phyloP scores from a whole-genome alignment of 139 green algal species.

The Astrephomene gubernaculifera region DNA sequence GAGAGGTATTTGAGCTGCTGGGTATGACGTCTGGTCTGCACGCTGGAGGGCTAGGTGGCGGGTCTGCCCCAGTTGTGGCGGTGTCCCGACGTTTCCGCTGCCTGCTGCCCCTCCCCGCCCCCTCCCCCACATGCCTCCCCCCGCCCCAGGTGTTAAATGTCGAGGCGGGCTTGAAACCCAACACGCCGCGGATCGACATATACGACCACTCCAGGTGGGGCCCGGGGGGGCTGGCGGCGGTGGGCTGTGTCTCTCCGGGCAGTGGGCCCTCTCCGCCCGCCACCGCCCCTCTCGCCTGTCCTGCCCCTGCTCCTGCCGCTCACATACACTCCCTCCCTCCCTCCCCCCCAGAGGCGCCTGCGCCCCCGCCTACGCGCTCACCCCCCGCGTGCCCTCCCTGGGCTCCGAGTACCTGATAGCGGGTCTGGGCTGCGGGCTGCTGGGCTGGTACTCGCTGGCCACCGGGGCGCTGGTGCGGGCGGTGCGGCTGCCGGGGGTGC shows the following conservation, averaged over 20 bases:
- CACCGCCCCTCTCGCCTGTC: not conserved
- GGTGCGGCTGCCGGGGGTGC: conserved; percentile 29
- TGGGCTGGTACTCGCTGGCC: conserved; percentile 58
- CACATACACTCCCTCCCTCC: not conserved
- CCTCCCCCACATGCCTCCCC: not conserved
- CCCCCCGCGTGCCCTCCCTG: conserved; percentile 30
- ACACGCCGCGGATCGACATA: conserved; percentile 61
- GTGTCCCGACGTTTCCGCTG: no score
- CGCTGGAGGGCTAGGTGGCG: no score
- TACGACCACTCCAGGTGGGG: conserved; percentile 56
- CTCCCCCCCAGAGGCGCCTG: conserved; percentile 35
- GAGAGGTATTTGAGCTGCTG: no score
- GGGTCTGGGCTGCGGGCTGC: conserved; percentile 51
- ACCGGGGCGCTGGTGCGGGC: conserved; percentile 35
- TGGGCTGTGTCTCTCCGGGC: not conserved
- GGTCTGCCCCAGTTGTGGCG: no score
- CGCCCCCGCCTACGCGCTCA: conserved; percentile 59
- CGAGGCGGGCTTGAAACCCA: conserved; percentile 23
- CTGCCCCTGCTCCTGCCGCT: not conserved
- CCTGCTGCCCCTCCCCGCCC: no score
- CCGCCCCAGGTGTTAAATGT: conserved; percentile 52
- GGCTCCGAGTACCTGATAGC: conserved; percentile 66
- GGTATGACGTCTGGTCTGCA: no score
- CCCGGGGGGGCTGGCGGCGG: not conserved
- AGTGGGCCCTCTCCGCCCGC: not conserved